These are phyloP conservation scores for Mycotypha africana DNA, from an alignment of 371 early-diverging fungal species.

Conservation along the genomic window DNA sequence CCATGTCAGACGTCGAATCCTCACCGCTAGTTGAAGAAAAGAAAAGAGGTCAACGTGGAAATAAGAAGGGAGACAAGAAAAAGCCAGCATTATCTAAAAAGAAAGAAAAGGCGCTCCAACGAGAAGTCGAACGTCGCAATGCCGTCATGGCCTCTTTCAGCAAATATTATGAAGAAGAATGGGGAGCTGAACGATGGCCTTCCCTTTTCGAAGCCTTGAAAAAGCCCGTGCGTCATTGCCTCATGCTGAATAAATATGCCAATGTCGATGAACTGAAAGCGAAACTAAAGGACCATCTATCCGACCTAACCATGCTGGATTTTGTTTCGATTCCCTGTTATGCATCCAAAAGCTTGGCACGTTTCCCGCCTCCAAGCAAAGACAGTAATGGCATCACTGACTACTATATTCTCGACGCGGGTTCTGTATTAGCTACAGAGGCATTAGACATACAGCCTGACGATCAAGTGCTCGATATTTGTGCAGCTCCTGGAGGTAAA, in stretches of 20 bases:
- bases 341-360: slow-evolving; percentile 16
- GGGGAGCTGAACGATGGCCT: slow-evolving; percentile 50
- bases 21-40: slow-evolving; percentile 1
- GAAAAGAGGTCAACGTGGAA: slow-evolving; percentile 9
- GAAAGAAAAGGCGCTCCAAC: slow-evolving; percentile 27
- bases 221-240: slow-evolving; percentile 38
- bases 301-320: slow-evolving; percentile 23
- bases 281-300: slow-evolving; percentile 15
- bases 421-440: slow-evolving; percentile 56
- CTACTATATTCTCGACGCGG: slow-evolving; percentile 64
- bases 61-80: slow-evolving; percentile 16
- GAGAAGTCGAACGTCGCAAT: slow-evolving; percentile 27
- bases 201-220: slow-evolving; percentile 37
- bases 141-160: slow-evolving; percentile 34
- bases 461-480: slow-evolving; percentile 77
- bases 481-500: slow-evolving; percentile 79
- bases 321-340: slow-evolving; percentile 38
- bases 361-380: slow-evolving; percentile 38
- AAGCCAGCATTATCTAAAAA: slow-evolving; percentile 28
- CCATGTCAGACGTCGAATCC: too few species aligned
- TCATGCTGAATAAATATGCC: slow-evolving; percentile 51
- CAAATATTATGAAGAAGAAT: slow-evolving; percentile 39
- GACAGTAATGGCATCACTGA: slow-evolving; percentile 31
- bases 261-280: slow-evolving; percentile 19
- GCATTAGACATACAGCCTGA: slow-evolving; percentile 58